Evolutionary conservation across 2,329 filamentous ascomycete species (phyloP).

Genomic region (Periconia digitata): DNA sequence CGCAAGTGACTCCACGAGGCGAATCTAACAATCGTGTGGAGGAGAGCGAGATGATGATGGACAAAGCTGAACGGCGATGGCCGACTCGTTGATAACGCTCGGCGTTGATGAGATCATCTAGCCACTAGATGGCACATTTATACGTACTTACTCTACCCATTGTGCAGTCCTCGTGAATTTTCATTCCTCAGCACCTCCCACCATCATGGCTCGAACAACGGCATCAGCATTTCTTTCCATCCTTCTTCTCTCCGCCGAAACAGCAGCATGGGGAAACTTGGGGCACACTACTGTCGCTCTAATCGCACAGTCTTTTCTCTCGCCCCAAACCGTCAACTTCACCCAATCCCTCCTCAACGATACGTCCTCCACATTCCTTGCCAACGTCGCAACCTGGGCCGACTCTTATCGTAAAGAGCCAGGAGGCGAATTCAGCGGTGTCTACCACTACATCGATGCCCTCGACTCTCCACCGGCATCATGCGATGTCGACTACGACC

Average conservation of each 20-base stretch:
- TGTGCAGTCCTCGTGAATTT: neutral
- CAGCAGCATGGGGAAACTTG: constrained; percentile 53
- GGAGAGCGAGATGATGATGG: constrained; percentile 14
- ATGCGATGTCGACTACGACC: constrained; percentile 53
- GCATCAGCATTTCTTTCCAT: constrained; percentile 24
- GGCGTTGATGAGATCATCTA: neutral
- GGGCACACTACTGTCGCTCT: constrained; percentile 59
- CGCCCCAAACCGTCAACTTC: constrained; percentile 46
- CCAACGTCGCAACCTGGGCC: constrained; percentile 57
- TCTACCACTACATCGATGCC: constrained; percentile 57
- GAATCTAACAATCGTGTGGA: constrained; percentile 19
- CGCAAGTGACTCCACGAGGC: constrained; percentile 4
- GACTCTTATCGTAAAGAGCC: constrained; percentile 53
- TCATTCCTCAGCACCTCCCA: neutral
- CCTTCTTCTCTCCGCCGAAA: constrained; percentile 25
- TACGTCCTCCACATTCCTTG: constrained; percentile 50
- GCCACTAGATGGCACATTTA: neutral
- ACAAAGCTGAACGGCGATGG: constrained; percentile 29
- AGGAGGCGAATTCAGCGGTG: constrained; percentile 51
- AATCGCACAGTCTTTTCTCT: constrained; percentile 54
- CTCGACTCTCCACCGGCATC: constrained; percentile 49
- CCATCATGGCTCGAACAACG: constrained; percentile 25
- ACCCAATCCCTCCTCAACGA: constrained; percentile 48
- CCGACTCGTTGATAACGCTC: constrained; percentile 16
- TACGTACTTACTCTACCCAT: neutral